Percentiles rank a stretch among this genome's conserved stretches.
Conservation (phyloP, 495 filamentous ascomycete species). For the Aspergillus wentii region DNA sequence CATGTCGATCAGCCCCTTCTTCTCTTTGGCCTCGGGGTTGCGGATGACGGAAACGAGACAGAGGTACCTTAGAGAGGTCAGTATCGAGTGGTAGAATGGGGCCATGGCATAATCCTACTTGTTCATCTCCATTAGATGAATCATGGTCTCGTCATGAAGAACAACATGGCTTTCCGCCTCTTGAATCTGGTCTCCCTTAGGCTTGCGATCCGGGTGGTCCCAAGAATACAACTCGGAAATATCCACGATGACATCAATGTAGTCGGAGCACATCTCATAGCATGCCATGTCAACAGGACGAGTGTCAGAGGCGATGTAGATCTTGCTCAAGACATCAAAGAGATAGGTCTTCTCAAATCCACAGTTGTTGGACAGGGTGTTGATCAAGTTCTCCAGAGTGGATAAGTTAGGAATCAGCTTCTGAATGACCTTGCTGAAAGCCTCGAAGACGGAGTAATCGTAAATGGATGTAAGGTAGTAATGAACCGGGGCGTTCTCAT, state of each 20-base stretch:
- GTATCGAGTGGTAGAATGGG: not conserved
- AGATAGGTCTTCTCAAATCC: constrained; percentile 96
- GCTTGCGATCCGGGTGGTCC: constrained; percentile 52
- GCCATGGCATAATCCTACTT: constrained; percentile 49
- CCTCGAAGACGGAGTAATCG: constrained; percentile 96
- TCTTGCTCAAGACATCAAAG: constrained; percentile 94
- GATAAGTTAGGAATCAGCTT: constrained; percentile 91
- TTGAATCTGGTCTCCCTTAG: constrained; percentile 59
- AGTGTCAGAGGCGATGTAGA: constrained; percentile 95
- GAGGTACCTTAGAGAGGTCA: constrained; percentile 44
- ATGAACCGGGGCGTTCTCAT: constrained; percentile 85
- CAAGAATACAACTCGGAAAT: constrained; percentile 91
- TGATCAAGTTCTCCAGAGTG: constrained; percentile 85
- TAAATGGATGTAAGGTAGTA: constrained; percentile 97
- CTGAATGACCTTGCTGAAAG: constrained; percentile 96
- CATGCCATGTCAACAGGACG: constrained; percentile 86
- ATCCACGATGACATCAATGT: constrained; percentile 96
- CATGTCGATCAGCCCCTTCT: constrained; percentile 56
- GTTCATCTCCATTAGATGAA: constrained; percentile 88
- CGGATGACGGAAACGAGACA: constrained; percentile 71
- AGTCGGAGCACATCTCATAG: constrained; percentile 97
- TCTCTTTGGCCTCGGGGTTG: constrained; percentile 52
- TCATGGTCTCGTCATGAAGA: constrained; percentile 71
- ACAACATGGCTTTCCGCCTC: constrained; percentile 78
- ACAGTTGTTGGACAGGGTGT: constrained; percentile 81